Base-by-base conservation (phyloP, 1,139 yeast species). In the Suhomyces atakaporum region DNA sequence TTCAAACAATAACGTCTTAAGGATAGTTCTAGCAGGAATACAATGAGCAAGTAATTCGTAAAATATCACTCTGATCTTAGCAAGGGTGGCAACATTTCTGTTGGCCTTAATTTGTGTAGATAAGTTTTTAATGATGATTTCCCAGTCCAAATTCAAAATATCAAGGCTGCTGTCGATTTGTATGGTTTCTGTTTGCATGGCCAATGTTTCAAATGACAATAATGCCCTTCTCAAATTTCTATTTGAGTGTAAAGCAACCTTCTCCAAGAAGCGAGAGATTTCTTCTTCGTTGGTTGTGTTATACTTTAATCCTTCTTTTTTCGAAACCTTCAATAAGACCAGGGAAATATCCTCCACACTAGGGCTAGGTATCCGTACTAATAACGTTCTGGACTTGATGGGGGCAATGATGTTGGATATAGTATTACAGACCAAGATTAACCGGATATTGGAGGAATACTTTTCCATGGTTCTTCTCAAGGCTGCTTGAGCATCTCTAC, bases 401-500 rank as follows among this genome's bases (percentile, higher is more conserved):
- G 99, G 99, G 2, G 90, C 83, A 46, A 92, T 92, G 42, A 92
- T 89, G 48, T 86, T 87, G 19, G 96, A 86, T 20, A 95, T 86
- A 7, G 96, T 79, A 56, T 87, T 92, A 51, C 96, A 87, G 21
- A 92, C 75, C 68, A 92, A 69, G 35, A 94, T 79, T 46, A 92
- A 68, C 45, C 99, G 76, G 50, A 92, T 79, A 55, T 88, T 90
- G 15, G 84, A 75, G 3, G 97, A 87, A 62, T 90, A 92, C 56
- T 92, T 92, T 57, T 92, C 99, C 97, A 92, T 94, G 1, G 99
- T 92, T 60, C 98, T 77, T 67, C 98, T 80, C 49, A 92, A 69
- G 0, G 98, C 98, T 10, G 97, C 97, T 60, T 92, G 98, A 0
- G 98, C 98, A 58, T 95, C 98, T 49, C 97, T 76, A 13, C 94